Evolutionary conservation across 2,329 filamentous ascomycete species (phyloP), one percentile per base, ranked within the genome.

Genomic region (Phialophora expanda): DNA sequence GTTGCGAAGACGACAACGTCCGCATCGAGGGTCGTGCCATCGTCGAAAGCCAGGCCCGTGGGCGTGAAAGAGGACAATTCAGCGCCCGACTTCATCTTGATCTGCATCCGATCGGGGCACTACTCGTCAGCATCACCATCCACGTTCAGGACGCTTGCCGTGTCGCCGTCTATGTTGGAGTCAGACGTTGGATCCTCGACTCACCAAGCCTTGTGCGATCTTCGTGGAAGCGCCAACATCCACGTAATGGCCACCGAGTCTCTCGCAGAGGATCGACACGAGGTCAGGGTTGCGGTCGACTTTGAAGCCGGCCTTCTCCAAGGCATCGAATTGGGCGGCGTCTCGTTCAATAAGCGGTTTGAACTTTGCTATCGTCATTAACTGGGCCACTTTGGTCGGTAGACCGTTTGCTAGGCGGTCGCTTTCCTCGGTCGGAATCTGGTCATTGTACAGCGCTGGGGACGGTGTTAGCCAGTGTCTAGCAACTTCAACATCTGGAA

Each of bases 241-340:
- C 46, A 83, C 76, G 66, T 82, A 82, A 68, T 83, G 80, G 0
- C 81, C 80, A 5, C 81, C 81, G 38, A 77, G 75, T 1, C 79
- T 76, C 48, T 80, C 76, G 61, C 75, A 78, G 32, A 82, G 74
- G 58, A 78, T 76, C 30, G 71, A 71, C 51, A 74, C 72, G n/a
- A 77, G 66, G 73, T 79, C 71, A 64, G 70, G 70, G 73, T 75
- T 67, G 58, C 78, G 66, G 62, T 82, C 79, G 9, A 79, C 50
- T 26, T 73, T 74, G 71, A 83, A 83, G 2, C 81, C 80, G 0
- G 75, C 79, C 2, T 70, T 70, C 58, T 77, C 74, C 8, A 83
- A 74, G 48, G 71, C 63, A 53, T 53, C n/a, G 38, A 80, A 79
- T n/a, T 70, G 73, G 41, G 78, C 73, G 20, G 77, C 74, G 41